Base-by-base conservation (phyloP, 257 asterid species). In the Salvia rosmarinus region DNA sequence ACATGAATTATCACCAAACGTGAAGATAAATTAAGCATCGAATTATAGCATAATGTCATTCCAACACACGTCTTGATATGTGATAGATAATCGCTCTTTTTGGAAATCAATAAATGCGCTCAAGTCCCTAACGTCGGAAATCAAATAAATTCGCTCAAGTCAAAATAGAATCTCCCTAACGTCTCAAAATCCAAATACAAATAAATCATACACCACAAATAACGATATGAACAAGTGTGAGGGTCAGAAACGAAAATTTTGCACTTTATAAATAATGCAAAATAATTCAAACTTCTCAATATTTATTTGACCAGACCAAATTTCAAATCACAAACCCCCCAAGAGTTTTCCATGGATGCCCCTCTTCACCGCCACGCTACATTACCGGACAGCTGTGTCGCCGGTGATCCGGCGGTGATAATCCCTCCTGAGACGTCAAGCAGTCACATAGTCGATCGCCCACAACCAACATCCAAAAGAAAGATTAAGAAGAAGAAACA, bases 401-500 rank as follows among this genome's bases (percentile, higher is more conserved):
- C 81, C 74, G 75, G 75, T 55, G 70, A 58, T 46, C 61, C 71
- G 56, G 30, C 80, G 67, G 72, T 72, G 20, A 72, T 70, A 58
- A 61, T 49, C 43, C 79, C 73, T 43, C 77, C 84, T 56, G 73
- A 25, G 56, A 46, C 84, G 14, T 74, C 76, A 56, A 74, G 17
- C 71, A 68, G 83, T 55, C 16, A 20, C 40, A 20, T 67, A 20
- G 55, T 25, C 43, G 75, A 67, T 28, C 71, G 58, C 72, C 20
- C 42, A 46, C 75, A 11, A 46, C 49, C 58, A 14, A 50, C 63
- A 64, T 42, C 61, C 11, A 66, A 9, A 68, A 64, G 69, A 49
- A 82, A 77, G 67, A 78, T 60, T 12, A 82, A 72, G 64, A 86
- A 78, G 82, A 88, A 80, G 44, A 83, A 82, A 47, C 63, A 46